A percentile compares a stretch with the other conserved stretches of the same genome.
Conservation (phyloP, 163 green algal species). For the Smithsoniella earleae region DNA sequence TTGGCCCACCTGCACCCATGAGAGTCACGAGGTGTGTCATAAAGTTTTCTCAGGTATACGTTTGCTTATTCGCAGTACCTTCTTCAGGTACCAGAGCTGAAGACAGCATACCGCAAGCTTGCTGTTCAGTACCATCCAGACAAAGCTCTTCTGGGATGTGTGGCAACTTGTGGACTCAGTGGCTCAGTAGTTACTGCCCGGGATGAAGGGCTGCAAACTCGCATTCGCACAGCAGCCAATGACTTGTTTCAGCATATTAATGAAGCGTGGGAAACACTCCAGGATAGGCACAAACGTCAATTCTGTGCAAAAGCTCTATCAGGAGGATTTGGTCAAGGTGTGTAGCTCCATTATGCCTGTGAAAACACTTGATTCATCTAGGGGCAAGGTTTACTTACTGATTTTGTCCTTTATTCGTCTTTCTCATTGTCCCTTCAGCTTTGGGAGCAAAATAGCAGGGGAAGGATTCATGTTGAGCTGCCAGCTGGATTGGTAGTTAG, state of each 20-base stretch:
- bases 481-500: too few species aligned
- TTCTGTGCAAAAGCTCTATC: background rate
- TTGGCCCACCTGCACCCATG: too few species aligned
- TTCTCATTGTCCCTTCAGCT: too few species aligned
- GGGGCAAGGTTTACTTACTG: too few species aligned
- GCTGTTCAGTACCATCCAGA: constrained; percentile 20
- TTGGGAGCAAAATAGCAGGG: too few species aligned
- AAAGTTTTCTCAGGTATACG: too few species aligned
- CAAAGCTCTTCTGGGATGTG: background rate
- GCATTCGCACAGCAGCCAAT: background rate
- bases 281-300: background rate
- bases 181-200: background rate
- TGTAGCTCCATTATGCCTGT: too few species aligned
- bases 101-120: constrained; percentile 1
- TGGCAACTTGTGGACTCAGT: background rate
- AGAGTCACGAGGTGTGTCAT: too few species aligned
- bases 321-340: background rate
- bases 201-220: constrained; percentile 5
- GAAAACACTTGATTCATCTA: too few species aligned
- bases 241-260: constrained; percentile 21
- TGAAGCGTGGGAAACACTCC: background rate
- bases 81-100: background rate
- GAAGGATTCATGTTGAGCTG: too few species aligned
- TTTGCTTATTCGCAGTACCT: too few species aligned
- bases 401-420: too few species aligned